Percentiles rank a stretch among this genome's conserved stretches.
Evolutionary conservation across 2,329 filamentous ascomycete genomes (phyloP).

Genomic region (Podosphaera leucotricha): DNA sequence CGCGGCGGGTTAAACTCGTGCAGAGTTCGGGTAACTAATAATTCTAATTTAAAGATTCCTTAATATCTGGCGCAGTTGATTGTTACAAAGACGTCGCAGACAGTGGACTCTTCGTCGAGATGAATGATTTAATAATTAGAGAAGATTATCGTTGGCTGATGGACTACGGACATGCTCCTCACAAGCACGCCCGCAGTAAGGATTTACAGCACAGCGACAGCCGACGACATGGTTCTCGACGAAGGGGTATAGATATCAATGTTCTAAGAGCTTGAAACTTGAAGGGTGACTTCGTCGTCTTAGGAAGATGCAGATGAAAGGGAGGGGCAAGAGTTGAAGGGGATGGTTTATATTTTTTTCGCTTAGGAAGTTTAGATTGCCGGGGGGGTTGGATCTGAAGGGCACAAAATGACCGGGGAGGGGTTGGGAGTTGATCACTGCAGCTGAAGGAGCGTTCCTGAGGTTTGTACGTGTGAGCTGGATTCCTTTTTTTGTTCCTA

Average conservation of each 20-base stretch:
- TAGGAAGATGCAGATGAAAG: conserved; percentile 3
- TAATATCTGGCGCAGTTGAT: conserved; percentile 5
- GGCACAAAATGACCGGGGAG: neutral
- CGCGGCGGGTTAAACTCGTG: conserved; percentile 10
- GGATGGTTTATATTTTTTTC: neutral
- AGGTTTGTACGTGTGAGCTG: neutral
- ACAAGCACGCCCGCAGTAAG: conserved; percentile 46
- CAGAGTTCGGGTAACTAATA: conserved; percentile 6
- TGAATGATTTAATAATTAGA: conserved; percentile 29
- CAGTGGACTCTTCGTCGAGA: conserved; percentile 45
- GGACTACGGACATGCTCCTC: conserved; percentile 47
- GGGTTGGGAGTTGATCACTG: neutral
- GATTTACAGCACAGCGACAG: conserved; percentile 81
- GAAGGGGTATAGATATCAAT: conserved; percentile 24
- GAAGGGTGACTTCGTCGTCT: conserved; percentile 44
- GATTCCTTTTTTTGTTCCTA: too few relatives aligned
- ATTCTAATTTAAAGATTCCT: conserved; percentile 16
- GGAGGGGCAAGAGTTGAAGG: neutral
- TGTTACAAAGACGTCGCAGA: conserved; percentile 16
- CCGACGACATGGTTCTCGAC: conserved; percentile 55
- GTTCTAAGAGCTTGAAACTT: conserved; percentile 1
- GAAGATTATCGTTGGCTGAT: conserved; percentile 53
- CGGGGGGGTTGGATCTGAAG: neutral
- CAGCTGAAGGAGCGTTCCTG: neutral
- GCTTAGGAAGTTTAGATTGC: neutral